A percentile compares a stretch with the other conserved stretches of the same genome.
Evolutionary conservation across 2,329 filamentous ascomycete species (phyloP).

Genomic region (Penicillium hordei): DNA sequence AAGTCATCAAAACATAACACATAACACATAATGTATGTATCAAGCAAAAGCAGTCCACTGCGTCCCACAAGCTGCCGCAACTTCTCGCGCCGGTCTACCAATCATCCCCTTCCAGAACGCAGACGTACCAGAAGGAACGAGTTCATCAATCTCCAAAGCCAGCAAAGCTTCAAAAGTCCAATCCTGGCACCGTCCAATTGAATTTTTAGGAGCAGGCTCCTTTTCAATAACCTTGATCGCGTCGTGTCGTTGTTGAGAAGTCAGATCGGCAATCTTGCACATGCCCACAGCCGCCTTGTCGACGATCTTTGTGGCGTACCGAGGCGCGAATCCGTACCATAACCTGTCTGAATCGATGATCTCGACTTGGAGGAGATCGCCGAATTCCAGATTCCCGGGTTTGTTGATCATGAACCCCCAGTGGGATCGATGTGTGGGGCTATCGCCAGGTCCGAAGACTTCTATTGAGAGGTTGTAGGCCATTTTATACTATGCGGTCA

Average conservation of each 20-base stretch:
- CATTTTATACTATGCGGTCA: conserved; percentile 4
- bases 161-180: conserved; percentile 28
- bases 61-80: conserved; percentile 12
- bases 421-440: conserved; percentile 25
- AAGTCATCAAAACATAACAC: not conserved
- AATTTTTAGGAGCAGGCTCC: conserved; percentile 23
- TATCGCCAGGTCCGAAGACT: conserved; percentile 25
- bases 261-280: conserved; percentile 20
- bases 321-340: conserved; percentile 27
- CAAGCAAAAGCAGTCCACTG: conserved; percentile 13
- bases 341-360: conserved; percentile 22
- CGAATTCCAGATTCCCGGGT: conserved; percentile 15
- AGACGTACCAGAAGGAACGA: conserved; percentile 25
- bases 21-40: not conserved
- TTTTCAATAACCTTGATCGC: conserved; percentile 21
- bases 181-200: conserved; percentile 25
- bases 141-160: conserved; percentile 28
- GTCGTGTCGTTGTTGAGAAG: conserved; percentile 16
- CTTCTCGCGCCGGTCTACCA: conserved; percentile 18
- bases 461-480: conserved; percentile 25
- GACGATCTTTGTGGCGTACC: conserved; percentile 22
- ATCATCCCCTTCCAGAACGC: conserved; percentile 28
- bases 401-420: conserved; percentile 28
- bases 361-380: conserved; percentile 30
- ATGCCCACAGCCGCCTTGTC: conserved; percentile 26